phyloP scores from a whole-genome alignment of 2,329 filamentous ascomycete genomes.

The Chaetomium olivaceum region DNA sequence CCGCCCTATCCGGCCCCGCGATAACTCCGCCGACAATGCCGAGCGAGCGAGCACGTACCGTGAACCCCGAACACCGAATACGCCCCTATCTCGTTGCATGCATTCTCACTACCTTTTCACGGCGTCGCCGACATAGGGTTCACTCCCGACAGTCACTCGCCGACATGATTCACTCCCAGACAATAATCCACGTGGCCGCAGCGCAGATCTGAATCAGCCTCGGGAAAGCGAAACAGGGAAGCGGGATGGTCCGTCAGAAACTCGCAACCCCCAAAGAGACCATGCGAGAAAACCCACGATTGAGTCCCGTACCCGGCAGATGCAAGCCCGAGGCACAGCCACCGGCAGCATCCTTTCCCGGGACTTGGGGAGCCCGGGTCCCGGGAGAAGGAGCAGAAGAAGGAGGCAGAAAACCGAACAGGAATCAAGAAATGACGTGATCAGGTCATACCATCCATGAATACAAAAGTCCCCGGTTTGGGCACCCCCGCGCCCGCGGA shows the following conservation, averaged over 20 bases:
- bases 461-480: neutral
- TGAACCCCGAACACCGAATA: neutral
- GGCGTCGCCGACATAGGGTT: neutral
- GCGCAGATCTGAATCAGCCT: neutral
- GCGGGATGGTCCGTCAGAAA: neutral
- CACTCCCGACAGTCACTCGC: neutral
- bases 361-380: neutral
- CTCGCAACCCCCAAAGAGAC: conserved; percentile 1
- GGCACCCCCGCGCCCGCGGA: neutral
- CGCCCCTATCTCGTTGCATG: neutral
- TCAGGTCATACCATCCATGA: neutral
- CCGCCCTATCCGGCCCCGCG: neutral
- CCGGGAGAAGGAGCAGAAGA: neutral
- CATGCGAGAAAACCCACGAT: conserved; percentile 3
- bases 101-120: neutral
- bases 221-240: neutral
- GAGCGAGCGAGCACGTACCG: neutral
- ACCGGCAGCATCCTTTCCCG: neutral
- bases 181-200: neutral
- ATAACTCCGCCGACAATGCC: neutral
- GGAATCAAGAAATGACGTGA: neutral
- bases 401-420: neutral
- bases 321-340: conserved; percentile 9
- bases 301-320: neutral
- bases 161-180: neutral